Conservation (phyloP, 148 eudicot genomes). For the Cornus controversa region DNA sequence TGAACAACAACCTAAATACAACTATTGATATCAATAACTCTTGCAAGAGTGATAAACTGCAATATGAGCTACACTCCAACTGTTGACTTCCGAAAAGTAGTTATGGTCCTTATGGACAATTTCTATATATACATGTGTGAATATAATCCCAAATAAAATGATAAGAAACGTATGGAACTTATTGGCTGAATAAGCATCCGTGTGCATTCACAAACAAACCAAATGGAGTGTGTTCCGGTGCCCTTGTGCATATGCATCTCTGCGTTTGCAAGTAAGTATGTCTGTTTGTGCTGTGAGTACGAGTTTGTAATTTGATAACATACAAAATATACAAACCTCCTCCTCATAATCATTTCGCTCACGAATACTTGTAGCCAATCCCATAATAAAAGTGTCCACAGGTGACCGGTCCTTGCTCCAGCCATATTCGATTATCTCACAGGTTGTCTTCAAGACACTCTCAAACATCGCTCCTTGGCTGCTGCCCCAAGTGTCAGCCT, state of each 20-base stretch:
- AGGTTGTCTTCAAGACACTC: constrained; percentile 73
- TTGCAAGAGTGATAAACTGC: background rate
- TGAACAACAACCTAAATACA: background rate
- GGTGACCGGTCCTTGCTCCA: constrained; percentile 91
- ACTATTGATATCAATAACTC: background rate
- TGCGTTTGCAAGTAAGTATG: background rate
- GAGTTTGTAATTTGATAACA: background rate
- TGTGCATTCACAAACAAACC: background rate
- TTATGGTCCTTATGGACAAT: background rate
- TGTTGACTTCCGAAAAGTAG: background rate
- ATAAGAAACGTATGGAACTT: background rate
- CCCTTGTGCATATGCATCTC: background rate
- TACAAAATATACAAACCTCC: constrained; percentile 56
- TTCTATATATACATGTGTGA: background rate
- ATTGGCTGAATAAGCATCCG: background rate
- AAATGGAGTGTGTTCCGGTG: background rate
- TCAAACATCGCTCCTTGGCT: constrained; percentile 87
- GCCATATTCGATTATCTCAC: constrained; percentile 85
- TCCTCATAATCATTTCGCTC: constrained; percentile 86
- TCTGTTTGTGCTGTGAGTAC: background rate
- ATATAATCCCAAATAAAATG: background rate
- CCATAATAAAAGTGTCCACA: constrained; percentile 87
- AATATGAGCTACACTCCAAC: background rate
- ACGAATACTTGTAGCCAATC: constrained; percentile 77
- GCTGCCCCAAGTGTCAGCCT: constrained; percentile 87